Evolutionary conservation across 2,329 filamentous ascomycete genomes (phyloP).

Genomic region (Fonsecaea monophora): DNA sequence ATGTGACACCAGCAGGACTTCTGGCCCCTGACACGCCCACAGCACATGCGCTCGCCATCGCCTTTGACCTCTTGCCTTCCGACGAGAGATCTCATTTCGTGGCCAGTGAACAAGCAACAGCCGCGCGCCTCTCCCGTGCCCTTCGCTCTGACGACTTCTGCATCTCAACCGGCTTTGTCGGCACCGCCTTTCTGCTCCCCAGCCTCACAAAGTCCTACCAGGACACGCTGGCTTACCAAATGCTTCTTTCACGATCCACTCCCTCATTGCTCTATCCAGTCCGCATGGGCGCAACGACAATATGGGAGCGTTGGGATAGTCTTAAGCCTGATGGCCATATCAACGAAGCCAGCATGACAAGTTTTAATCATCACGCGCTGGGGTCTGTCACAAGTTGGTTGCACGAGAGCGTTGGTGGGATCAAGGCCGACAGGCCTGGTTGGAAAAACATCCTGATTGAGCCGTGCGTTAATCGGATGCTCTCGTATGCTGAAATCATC

Average conservation of each 20-base stretch:
- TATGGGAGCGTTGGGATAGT: slow-evolving; percentile 55
- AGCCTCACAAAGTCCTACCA: slow-evolving; percentile 41
- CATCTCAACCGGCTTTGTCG: slow-evolving; percentile 48
- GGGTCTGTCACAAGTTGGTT: slow-evolving; percentile 51
- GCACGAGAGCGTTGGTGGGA: slow-evolving; percentile 46
- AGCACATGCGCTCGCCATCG: slow-evolving; percentile 40
- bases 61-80: slow-evolving; percentile 40
- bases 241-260: slow-evolving; percentile 48
- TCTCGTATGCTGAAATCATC: slow-evolving; percentile 42
- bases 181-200: slow-evolving; percentile 44
- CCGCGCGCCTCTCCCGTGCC: slow-evolving; percentile 40
- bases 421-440: slow-evolving; percentile 42
- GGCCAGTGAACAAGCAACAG: slow-evolving; percentile 11
- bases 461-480: slow-evolving; percentile 44
- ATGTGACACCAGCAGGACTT: slow-evolving; percentile 43
- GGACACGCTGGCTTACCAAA: slow-evolving; percentile 46
- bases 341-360: slow-evolving; percentile 53
- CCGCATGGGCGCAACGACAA: slow-evolving; percentile 51
- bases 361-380: slow-evolving; percentile 54
- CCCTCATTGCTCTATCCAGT: slow-evolving; percentile 52
- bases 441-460: slow-evolving; percentile 44
- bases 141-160: slow-evolving; percentile 41
- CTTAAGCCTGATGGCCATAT: slow-evolving; percentile 48
- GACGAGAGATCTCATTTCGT: slow-evolving; percentile 26
- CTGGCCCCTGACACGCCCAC: slow-evolving; percentile 47